Base-by-base conservation (phyloP, 257 asterid species). In the Verbena officinalis region DNA sequence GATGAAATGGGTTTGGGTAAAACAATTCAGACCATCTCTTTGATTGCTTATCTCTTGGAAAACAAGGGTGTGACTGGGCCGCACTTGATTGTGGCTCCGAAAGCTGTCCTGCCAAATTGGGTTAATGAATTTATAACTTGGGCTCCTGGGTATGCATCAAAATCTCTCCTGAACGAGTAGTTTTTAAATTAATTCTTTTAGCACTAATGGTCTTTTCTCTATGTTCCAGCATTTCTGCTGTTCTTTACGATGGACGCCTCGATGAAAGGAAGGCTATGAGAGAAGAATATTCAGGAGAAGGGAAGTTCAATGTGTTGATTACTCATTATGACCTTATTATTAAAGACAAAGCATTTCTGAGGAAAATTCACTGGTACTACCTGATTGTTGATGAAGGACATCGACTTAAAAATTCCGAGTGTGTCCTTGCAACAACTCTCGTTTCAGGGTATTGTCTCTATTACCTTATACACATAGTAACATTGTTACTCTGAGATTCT, bases 1-100 rank as follows among this genome's bases (percentile, higher is more conserved):
- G 99, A 94, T 81, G 99, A 94, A 80, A 90, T 94, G 99, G 99
- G 99, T 48, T 75, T 94, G 72, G 99, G 97, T 36, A 90, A 94
- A 84, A 94, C 97, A 30, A 94, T 94, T 67, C 99, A 94, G 80
- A 86, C 99, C 66, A 94, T 94, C 64, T 50, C 99, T 39, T 83
- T 94, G 80, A 82, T 94, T 70, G 96, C 96, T 42, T 90, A 90
- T 81, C 97, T 94, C 75, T 70, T 94, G 64, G 99, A 94, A 80
- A 86, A 90, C 84, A 94, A 94, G 79, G 91, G 84, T 60, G 99
- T 88, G 54, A 68, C 76, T 64, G 99, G 99, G 49, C 99, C 99
- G n/a, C 96, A 94, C 80, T 82, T 94, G 88, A 90, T 94, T 76
- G 96, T 94, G 68, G 99, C 99, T 64, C 99, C 99, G 52, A 94